A percentile compares a stretch with the other conserved stretches of the same genome.
Evolutionary conservation across 805 yeast genomes (phyloP).

Genomic region (Metschnikowia aberdeeniae): DNA sequence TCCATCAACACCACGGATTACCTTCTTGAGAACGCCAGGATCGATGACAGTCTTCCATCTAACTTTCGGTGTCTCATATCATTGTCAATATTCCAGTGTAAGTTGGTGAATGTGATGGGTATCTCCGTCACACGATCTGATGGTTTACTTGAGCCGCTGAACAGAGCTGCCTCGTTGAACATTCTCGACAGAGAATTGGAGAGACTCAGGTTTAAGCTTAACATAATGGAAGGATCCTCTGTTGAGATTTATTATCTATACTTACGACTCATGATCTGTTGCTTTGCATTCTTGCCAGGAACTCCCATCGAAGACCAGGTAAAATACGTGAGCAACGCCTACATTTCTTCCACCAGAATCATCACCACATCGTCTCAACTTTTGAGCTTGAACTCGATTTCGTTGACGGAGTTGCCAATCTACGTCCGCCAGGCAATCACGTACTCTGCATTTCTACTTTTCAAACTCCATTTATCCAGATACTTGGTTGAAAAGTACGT

Average conservation of each 20-base stretch:
- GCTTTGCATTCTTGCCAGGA: constrained; percentile 88
- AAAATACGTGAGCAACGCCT: constrained; percentile 76
- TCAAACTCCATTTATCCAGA: constrained; percentile 78
- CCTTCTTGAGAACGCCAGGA: constrained; percentile 70
- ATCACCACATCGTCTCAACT: constrained; percentile 73
- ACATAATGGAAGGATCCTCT: constrained; percentile 58
- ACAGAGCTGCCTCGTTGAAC: constrained; percentile 76
- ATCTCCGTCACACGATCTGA: constrained; percentile 80
- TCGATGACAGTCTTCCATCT: constrained; percentile 62
- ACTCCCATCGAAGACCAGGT: constrained; percentile 86
- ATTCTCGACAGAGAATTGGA: constrained; percentile 76
- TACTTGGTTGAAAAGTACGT: constrained; percentile 67
- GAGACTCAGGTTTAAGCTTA: constrained; percentile 59
- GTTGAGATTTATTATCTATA: constrained; percentile 78
- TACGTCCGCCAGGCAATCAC: constrained; percentile 84
- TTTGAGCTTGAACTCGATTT: constrained; percentile 51
- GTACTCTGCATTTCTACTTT: constrained; percentile 71
- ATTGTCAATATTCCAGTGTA: constrained; percentile 77
- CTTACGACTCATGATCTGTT: constrained; percentile 74
- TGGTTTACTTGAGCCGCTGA: constrained; percentile 79
- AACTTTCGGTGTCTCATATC: constrained; percentile 68
- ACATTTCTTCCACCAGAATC: constrained; percentile 73
- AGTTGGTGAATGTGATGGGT: constrained; percentile 82
- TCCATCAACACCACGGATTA: constrained; percentile 75
- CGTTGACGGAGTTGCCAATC: constrained; percentile 79